A percentile compares a stretch with the other conserved stretches of the same genome.
phyloP scores from a whole-genome alignment of 1,284 basidiomycete species.

The Puccinia coronata region DNA sequence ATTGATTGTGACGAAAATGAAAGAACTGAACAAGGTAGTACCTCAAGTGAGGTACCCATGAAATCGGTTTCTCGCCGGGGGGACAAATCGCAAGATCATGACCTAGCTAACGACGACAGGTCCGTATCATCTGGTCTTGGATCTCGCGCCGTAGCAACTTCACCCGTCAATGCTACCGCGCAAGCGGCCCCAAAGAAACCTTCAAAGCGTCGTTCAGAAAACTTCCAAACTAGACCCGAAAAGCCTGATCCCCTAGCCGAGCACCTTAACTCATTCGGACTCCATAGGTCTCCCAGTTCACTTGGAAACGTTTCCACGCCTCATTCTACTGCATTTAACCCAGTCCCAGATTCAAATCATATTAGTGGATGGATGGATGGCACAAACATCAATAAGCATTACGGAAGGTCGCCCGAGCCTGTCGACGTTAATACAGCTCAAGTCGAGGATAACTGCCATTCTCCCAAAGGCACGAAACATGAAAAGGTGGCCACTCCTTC shows the following conservation, averaged over 20 bases:
- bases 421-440: not conserved
- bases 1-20: conserved; percentile 42
- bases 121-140: not conserved
- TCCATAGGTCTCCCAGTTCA: not conserved
- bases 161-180: not conserved
- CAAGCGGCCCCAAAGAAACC: not conserved
- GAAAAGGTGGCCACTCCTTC: not conserved
- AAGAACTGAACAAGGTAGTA: conserved; percentile 35
- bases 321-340: not conserved
- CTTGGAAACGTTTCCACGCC: not conserved
- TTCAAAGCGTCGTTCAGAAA: not conserved
- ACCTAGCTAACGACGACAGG: not conserved
- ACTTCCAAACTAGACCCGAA: not conserved
- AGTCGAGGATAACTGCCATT: not conserved
- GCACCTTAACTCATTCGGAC: not conserved
- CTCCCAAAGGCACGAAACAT: conserved; percentile 1
- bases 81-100: not conserved
- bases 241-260: not conserved
- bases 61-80: not conserved
- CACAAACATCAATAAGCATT: conserved; percentile 1
- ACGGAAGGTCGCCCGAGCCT: not conserved
- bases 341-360: not conserved
- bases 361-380: not conserved
- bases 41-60: conserved; percentile 24
- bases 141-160: not conserved